Conservation (phyloP, 129 eudicot genomes). For the Flaveria robusta region DNA sequence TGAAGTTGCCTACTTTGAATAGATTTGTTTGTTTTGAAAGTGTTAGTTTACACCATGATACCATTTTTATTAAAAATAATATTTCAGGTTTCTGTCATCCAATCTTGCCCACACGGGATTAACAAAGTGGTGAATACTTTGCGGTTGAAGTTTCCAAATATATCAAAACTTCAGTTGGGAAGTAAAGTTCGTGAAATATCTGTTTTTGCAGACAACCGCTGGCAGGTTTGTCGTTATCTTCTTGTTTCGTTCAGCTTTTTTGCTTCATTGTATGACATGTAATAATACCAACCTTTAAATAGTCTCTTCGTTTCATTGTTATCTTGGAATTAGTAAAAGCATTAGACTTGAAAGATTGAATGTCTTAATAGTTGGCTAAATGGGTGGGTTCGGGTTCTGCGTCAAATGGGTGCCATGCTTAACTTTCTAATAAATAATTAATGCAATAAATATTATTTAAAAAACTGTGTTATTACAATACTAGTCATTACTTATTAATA, state of each 20-base stretch:
- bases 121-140: conserved; percentile 60
- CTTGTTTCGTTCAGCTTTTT: neutral
- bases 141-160: conserved; percentile 58
- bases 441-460: neutral
- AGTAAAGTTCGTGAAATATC: conserved; percentile 84
- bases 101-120: conserved; percentile 60
- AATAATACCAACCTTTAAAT: neutral
- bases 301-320: neutral
- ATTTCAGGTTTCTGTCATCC: conserved; percentile 67
- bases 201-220: conserved; percentile 61
- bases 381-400: neutral
- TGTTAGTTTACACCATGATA: neutral
- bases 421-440: neutral
- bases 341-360: neutral
- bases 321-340: neutral
- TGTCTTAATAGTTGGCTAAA: too few relatives aligned
- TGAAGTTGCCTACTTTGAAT: neutral
- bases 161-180: conserved; percentile 58
- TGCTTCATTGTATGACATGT: neutral
- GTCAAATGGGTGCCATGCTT: neutral
- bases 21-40: neutral
- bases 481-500: neutral
- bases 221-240: conserved; percentile 66
- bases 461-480: neutral
- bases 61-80: conserved; percentile 2